phyloP scores from a whole-genome alignment of 805 yeast species.

The Kuraishia hungarica region DNA sequence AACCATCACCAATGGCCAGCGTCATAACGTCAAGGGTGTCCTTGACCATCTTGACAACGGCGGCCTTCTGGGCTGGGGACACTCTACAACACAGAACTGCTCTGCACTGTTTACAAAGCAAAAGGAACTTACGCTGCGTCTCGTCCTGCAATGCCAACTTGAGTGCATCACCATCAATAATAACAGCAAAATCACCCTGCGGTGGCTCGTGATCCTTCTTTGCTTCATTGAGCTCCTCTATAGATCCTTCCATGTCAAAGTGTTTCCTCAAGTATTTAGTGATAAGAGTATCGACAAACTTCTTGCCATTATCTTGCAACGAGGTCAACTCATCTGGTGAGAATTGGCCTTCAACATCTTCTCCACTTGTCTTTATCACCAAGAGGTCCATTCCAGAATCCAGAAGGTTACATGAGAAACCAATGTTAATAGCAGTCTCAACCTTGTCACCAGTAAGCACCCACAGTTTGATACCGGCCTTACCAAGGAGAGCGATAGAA shows the following conservation, averaged over 20 bases:
- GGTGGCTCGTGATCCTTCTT: constrained; percentile 62
- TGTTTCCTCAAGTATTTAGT: constrained; percentile 43
- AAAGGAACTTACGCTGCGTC: constrained; percentile 46
- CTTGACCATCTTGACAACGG: constrained; percentile 75
- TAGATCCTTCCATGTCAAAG: constrained; percentile 51
- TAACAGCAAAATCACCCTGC: constrained; percentile 54
- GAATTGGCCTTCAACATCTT: constrained; percentile 38
- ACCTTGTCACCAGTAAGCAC: constrained; percentile 83
- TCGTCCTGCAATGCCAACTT: constrained; percentile 36
- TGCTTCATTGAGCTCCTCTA: constrained; percentile 46
- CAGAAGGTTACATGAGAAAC: constrained; percentile 73
- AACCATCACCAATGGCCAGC: constrained; percentile 82
- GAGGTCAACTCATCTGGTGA: constrained; percentile 17
- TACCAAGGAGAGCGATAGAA: constrained; percentile 56
- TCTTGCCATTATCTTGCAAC: constrained; percentile 14
- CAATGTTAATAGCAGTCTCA: constrained; percentile 86
- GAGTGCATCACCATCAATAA: constrained; percentile 78
- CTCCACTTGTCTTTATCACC: constrained; percentile 52
- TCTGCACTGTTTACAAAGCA: constrained; percentile 71
- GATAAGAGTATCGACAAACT: constrained; percentile 38
- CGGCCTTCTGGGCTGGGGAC: constrained; percentile 81
- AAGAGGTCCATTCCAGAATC: constrained; percentile 71
- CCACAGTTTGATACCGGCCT: constrained; percentile 82
- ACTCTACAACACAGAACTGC: constrained; percentile 84
- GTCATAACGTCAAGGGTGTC: constrained; percentile 74